Evolutionary conservation across 495 filamentous ascomycete species (phyloP).

Genomic region (Bombardia bombarda): DNA sequence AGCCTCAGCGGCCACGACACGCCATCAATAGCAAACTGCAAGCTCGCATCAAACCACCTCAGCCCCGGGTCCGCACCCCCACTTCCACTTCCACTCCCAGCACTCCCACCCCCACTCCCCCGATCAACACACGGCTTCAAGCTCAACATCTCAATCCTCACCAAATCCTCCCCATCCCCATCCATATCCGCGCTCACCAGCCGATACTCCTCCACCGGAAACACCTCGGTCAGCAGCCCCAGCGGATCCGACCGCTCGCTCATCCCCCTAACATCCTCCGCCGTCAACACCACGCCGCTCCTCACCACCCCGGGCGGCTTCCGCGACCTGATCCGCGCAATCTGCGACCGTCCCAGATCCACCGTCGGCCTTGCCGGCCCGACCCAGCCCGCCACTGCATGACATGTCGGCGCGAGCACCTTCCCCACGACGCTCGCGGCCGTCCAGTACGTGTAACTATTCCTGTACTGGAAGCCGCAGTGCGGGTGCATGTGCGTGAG

Average conservation of each 20-base stretch:
- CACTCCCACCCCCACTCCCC: no score
- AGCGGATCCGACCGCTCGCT: constrained; percentile 55
- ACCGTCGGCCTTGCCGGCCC: constrained; percentile 55
- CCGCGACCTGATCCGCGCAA: constrained; percentile 51
- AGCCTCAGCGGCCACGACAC: constrained; percentile 55
- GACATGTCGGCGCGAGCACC: constrained; percentile 68
- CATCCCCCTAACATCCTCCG: constrained; percentile 52
- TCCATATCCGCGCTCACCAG: constrained; percentile 46
- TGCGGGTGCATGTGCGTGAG: constrained; percentile 54
- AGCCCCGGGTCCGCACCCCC: constrained; percentile 17
- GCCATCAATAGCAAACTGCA: constrained; percentile 60
- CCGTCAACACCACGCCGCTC: constrained; percentile 29
- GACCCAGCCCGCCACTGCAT: constrained; percentile 60
- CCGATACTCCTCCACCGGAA: constrained; percentile 55
- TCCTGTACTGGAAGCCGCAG: constrained; percentile 64
- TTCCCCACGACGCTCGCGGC: constrained; percentile 62
- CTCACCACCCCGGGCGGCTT: constrained; percentile 20
- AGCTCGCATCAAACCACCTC: constrained; percentile 50
- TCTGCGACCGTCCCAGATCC: constrained; percentile 54
- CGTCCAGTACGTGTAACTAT: constrained; percentile 62
- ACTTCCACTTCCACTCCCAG: no score
- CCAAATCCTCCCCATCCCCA: constrained; percentile 39
- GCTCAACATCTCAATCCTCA: constrained; percentile 56
- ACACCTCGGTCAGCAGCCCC: constrained; percentile 47
- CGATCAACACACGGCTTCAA: constrained; percentile 28